Evolutionary conservation across 441 rosid species (phyloP).

Genomic region (Sinapis alba): DNA sequence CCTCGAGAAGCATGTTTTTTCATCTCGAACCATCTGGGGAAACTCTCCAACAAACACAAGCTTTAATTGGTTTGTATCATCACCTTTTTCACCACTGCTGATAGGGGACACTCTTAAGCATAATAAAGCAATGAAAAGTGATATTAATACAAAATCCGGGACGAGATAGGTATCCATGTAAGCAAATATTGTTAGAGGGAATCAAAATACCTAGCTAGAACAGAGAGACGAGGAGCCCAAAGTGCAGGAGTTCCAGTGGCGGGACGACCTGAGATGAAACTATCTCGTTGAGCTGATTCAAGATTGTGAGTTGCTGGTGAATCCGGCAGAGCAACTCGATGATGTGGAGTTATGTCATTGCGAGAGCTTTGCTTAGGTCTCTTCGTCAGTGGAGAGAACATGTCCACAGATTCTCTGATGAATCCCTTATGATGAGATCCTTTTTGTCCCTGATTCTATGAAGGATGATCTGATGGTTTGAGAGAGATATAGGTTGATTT

Average conservation of each 20-base stretch:
- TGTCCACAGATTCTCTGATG: background rate
- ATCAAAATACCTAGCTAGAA: conserved; percentile 73
- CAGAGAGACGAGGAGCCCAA: conserved; percentile 91
- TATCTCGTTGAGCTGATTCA: conserved; percentile 29
- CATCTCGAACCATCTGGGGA: conserved; percentile 80
- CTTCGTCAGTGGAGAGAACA: conserved; percentile 83
- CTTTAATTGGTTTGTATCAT: conserved; percentile 62
- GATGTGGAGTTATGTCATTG: conserved; percentile 44
- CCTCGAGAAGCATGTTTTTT: conserved; percentile 54
- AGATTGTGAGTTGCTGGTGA: conserved; percentile 54
- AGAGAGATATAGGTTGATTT: too few species aligned
- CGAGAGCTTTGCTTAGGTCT: conserved; percentile 54
- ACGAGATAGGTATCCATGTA: background rate
- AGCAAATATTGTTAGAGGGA: background rate
- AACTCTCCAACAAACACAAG: conserved; percentile 92
- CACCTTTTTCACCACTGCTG: conserved; percentile 51
- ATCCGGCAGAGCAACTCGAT: conserved; percentile 39
- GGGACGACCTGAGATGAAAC: conserved; percentile 64
- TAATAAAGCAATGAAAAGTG: conserved; percentile 25
- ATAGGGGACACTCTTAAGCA: conserved; percentile 56
- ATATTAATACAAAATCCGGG: conserved; percentile 19
- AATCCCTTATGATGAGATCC: too few species aligned
- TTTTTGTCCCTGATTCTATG: too few species aligned
- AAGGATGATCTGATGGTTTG: too few species aligned
- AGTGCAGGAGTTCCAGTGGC: conserved; percentile 88